phyloP scores from a whole-genome alignment of 768 basidiomycete species.

The Inosperma sp. region DNA sequence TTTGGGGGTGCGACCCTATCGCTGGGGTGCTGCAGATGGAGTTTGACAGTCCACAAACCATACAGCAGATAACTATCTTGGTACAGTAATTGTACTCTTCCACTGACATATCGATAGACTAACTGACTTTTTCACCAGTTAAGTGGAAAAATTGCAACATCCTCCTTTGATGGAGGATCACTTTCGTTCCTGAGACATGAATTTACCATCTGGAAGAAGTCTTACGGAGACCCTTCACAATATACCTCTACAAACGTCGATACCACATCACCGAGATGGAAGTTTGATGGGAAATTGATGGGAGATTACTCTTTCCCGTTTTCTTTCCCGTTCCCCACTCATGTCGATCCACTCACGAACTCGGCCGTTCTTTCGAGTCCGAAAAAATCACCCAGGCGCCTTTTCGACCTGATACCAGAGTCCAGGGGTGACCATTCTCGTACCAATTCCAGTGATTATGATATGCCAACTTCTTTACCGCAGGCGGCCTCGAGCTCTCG shows the following conservation, averaged over 20 bases:
- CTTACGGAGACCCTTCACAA: conserved; percentile 17
- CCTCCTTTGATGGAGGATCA: conserved; percentile 16
- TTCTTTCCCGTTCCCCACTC: conserved; percentile 26
- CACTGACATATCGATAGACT: not conserved
- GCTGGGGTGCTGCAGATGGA: conserved; percentile 46
- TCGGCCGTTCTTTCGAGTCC: not conserved
- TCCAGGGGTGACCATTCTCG: no score
- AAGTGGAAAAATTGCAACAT: conserved; percentile 22
- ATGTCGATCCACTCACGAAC: conserved; percentile 13
- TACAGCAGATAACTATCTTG: conserved; percentile 32
- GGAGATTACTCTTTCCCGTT: conserved; percentile 31
- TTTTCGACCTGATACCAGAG: no score
- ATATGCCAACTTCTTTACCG: no score
- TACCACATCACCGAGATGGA: not conserved
- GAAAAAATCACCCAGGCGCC: no score
- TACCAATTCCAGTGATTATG: no score
- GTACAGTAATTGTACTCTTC: not conserved
- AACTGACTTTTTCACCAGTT: conserved; percentile 13
- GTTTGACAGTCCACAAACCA: conserved; percentile 40
- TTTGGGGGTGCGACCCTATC: conserved; percentile 42
- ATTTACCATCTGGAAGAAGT: conserved; percentile 23
- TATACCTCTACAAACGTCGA: not conserved
- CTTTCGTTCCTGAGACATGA: conserved; percentile 21
- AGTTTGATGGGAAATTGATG: conserved; percentile 16
- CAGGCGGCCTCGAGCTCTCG: no score